These are phyloP conservation scores for Talaromyces borbonicus DNA, from an alignment of 495 filamentous ascomycete genomes.

Conservation along the genomic window DNA sequence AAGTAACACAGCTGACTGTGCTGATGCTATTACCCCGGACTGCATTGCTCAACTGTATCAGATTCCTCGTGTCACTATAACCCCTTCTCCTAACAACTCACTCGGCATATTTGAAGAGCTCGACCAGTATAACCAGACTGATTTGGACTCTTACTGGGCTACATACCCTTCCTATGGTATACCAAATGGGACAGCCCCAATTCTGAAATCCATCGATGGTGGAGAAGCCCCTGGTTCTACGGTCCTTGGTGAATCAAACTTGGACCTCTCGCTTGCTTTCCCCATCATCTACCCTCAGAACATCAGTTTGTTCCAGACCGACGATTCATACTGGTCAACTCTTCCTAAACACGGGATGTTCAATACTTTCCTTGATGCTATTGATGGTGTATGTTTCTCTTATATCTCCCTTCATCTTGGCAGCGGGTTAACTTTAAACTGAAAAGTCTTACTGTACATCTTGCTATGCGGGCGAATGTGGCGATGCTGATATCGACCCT, in stretches of 20 bases:
- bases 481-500: conserved; percentile 26
- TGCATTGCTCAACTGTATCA: conserved; percentile 46
- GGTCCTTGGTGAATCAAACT: conserved; percentile 32
- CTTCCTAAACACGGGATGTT: conserved; percentile 29
- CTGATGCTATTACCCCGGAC: conserved; percentile 38
- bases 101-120: conserved; percentile 45
- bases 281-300: conserved; percentile 43
- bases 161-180: conserved; percentile 29
- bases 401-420: neutral
- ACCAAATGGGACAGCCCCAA: conserved; percentile 34
- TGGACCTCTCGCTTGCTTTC: conserved; percentile 39
- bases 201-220: conserved; percentile 33
- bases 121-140: conserved; percentile 40
- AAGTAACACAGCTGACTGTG: conserved; percentile 32
- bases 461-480: conserved; percentile 13
- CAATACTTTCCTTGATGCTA: conserved; percentile 44
- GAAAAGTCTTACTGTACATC: conserved; percentile 12
- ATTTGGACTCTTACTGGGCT: conserved; percentile 48
- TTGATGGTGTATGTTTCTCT: conserved; percentile 32
- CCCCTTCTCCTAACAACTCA: conserved; percentile 32
- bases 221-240: conserved; percentile 23
- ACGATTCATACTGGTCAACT: conserved; percentile 38
- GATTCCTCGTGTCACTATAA: conserved; percentile 30
- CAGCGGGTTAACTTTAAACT: neutral
- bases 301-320: conserved; percentile 46